phyloP scores from a whole-genome alignment of 2,329 filamentous ascomycete species.

The Myriosclerotinia duriaeana region DNA sequence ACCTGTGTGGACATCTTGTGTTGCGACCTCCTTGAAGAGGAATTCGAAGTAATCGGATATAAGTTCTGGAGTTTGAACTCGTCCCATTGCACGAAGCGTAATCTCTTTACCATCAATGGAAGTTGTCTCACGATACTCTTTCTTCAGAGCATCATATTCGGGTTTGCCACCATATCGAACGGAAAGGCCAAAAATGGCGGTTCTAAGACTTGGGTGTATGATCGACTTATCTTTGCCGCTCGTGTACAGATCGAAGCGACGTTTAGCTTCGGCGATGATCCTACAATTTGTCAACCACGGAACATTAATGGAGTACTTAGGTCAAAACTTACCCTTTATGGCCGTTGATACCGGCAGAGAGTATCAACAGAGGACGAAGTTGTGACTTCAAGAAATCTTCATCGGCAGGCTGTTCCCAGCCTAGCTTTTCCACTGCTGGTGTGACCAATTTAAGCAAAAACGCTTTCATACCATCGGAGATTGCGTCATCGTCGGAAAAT shows the following conservation, averaged over 20 bases:
- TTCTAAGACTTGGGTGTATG: constrained; percentile 79
- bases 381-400: constrained; percentile 83
- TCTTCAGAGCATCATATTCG: constrained; percentile 73
- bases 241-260: constrained; percentile 78
- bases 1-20: constrained; percentile 84
- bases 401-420: constrained; percentile 76
- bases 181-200: constrained; percentile 75
- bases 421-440: constrained; percentile 72
- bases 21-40: constrained; percentile 79
- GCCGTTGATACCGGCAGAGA: constrained; percentile 70
- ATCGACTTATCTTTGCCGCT: constrained; percentile 61
- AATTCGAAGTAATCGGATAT: constrained; percentile 68
- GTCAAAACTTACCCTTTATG: constrained; percentile 66
- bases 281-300: constrained; percentile 43
- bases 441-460: constrained; percentile 78
- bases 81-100: constrained; percentile 72
- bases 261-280: constrained; percentile 69
- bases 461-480: constrained; percentile 71
- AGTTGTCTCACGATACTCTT: constrained; percentile 78
- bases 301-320: background rate
- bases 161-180: constrained; percentile 69
- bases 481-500: constrained; percentile 72
- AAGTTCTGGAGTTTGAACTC: constrained; percentile 62
- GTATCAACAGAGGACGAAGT: constrained; percentile 77
- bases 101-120: constrained; percentile 92